phyloP scores from a whole-genome alignment of 768 basidiomycete genomes.

The Harrya chromipes region DNA sequence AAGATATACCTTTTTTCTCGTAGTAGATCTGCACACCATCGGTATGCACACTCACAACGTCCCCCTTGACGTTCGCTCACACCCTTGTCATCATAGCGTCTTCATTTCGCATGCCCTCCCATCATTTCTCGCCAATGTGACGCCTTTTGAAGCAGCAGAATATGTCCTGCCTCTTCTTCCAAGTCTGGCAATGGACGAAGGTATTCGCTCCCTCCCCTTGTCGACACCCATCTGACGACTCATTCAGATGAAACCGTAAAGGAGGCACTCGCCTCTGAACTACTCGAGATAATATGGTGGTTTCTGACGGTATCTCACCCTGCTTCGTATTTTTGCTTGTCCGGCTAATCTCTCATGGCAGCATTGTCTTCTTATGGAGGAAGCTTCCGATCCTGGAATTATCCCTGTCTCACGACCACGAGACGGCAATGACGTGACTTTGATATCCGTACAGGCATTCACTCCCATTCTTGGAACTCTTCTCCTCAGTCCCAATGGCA shows the following conservation, averaged over 20 bases:
- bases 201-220: slow-evolving; percentile 36
- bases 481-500: slow-evolving; percentile 73
- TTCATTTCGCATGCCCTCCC: slow-evolving; percentile 85
- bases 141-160: slow-evolving; percentile 85
- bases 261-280: slow-evolving; percentile 78
- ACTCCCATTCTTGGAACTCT: slow-evolving; percentile 89
- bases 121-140: slow-evolving; percentile 70
- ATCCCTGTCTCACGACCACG: slow-evolving; percentile 12
- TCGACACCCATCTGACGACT: slow-evolving; percentile 6
- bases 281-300: slow-evolving; percentile 89
- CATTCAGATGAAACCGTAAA: slow-evolving; percentile 77
- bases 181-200: slow-evolving; percentile 81
- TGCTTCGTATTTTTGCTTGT: slow-evolving; percentile 1
- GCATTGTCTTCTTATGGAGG: slow-evolving; percentile 67
- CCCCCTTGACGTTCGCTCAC: slow-evolving; percentile 7
- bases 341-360: slow-evolving; percentile 25
- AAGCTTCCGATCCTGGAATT: slow-evolving; percentile 24
- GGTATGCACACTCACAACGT: slow-evolving; percentile 29
- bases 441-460: slow-evolving; percentile 80
- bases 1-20: slow-evolving; percentile 88
- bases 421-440: slow-evolving; percentile 29
- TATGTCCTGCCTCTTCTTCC: slow-evolving; percentile 92
- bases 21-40: slow-evolving; percentile 65
- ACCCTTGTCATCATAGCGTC: slow-evolving; percentile 45
- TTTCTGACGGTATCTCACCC: slow-evolving; percentile 63